A percentile compares a stretch with the other conserved stretches of the same genome.
phyloP scores from a whole-genome alignment of 768 basidiomycete genomes.

The Phylloporus arenicola region DNA sequence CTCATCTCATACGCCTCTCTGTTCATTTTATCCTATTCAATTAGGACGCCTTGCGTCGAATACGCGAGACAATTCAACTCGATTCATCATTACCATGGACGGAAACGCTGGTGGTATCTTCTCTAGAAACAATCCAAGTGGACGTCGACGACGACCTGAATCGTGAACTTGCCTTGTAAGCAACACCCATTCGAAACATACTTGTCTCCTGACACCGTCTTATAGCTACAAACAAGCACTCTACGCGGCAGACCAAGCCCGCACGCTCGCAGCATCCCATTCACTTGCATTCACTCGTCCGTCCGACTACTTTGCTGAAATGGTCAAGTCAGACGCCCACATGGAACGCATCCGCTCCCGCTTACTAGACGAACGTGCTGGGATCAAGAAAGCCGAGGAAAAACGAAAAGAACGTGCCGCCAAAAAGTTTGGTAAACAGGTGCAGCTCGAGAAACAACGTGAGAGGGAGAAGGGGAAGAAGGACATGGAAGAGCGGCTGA shows the following conservation, averaged over 20 bases:
- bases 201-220: background rate
- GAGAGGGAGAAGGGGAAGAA: slow-evolving; percentile 88
- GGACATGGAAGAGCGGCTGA: slow-evolving; percentile 81
- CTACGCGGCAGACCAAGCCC: slow-evolving; percentile 72
- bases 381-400: slow-evolving; percentile 88
- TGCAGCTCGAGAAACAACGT: slow-evolving; percentile 90
- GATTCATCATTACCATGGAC: slow-evolving; percentile 80
- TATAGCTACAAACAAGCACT: slow-evolving; percentile 93
- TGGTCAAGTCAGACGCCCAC: slow-evolving; percentile 95
- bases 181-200: background rate
- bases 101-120: slow-evolving; percentile 70
- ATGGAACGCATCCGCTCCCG: slow-evolving; percentile 96
- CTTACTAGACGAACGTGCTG: slow-evolving; percentile 80
- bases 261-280: slow-evolving; percentile 69
- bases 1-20: background rate
- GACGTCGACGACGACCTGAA: slow-evolving; percentile 87
- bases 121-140: slow-evolving; percentile 66
- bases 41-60: slow-evolving; percentile 74
- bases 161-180: slow-evolving; percentile 93
- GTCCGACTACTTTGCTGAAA: slow-evolving; percentile 95
- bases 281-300: slow-evolving; percentile 88
- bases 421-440: slow-evolving; percentile 98
- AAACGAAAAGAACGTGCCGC: slow-evolving; percentile 88
- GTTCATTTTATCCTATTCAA: background rate
- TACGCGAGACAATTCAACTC: slow-evolving; percentile 70